A percentile compares a stretch with the other conserved stretches of the same genome.
Evolutionary conservation across 176 grass and related monocot species (phyloP).

Genomic region (Tuctoria greenei): DNA sequence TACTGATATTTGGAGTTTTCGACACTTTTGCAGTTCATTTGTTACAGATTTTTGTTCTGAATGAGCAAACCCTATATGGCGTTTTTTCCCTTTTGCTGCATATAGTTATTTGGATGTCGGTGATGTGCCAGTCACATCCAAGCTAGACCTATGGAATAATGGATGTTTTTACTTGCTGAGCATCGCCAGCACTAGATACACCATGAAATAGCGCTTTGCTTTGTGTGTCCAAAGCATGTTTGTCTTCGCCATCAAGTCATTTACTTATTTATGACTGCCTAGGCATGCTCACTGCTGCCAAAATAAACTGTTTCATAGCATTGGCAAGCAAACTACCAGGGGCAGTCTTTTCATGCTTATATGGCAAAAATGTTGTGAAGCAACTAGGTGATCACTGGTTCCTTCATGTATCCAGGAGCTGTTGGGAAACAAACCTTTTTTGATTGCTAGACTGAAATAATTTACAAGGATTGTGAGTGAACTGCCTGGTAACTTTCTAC

Average conservation of each 20-base stretch:
- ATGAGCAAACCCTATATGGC: neutral
- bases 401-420: neutral
- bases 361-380: conserved; percentile 4
- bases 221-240: neutral
- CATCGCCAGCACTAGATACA: neutral
- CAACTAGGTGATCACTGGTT: neutral
- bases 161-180: neutral
- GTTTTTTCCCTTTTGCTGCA: neutral
- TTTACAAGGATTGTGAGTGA: neutral
- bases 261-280: neutral
- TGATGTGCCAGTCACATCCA: neutral
- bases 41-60: neutral
- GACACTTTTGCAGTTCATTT: neutral
- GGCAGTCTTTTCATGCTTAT: neutral
- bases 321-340: neutral
- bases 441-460: neutral
- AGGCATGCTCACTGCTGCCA: neutral
- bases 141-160: neutral
- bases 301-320: neutral
- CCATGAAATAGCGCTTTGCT: neutral
- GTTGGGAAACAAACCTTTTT: neutral
- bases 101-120: neutral
- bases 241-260: neutral
- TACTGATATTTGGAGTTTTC: neutral
- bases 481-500: neutral